A percentile compares a stretch with the other conserved stretches of the same genome.
These are phyloP conservation scores for Penicillium malachiteum DNA, from an alignment of 495 filamentous ascomycete species.

Conservation along the genomic window DNA sequence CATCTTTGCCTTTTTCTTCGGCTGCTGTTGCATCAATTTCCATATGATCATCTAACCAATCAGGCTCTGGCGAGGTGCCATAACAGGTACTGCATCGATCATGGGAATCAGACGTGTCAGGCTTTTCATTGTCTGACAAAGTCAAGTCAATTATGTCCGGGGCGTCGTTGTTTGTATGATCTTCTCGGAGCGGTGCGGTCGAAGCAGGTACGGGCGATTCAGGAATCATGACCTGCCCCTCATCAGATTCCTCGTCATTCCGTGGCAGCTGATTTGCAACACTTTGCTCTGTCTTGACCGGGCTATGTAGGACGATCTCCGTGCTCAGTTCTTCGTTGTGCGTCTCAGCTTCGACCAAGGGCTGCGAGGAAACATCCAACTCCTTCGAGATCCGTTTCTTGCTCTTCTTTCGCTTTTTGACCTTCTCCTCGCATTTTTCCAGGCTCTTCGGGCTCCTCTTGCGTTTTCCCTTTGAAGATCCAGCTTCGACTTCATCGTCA, in stretches of 20 bases:
- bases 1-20: background rate
- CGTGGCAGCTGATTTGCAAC: too few species aligned
- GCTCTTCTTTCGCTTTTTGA: constrained; percentile 18
- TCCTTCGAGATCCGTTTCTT: constrained; percentile 6
- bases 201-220: background rate
- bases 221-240: background rate
- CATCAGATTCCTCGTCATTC: background rate
- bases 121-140: background rate
- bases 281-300: too few species aligned
- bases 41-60: background rate
- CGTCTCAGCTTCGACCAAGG: background rate
- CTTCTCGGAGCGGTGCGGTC: too few species aligned
- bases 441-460: constrained; percentile 2
- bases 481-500: constrained; percentile 3
- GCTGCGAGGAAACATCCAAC: background rate
- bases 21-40: background rate
- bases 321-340: too few species aligned
- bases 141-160: background rate
- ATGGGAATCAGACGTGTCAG: too few species aligned
- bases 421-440: background rate
- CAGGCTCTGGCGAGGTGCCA: background rate
- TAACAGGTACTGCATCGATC: too few species aligned
- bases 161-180: too few species aligned
- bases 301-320: too few species aligned
- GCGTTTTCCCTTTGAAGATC: background rate